Evolutionary conservation across 345 rosid genomes (phyloP), one percentile per base, ranked within the genome.

Genomic region (Hypericum androsaemum): DNA sequence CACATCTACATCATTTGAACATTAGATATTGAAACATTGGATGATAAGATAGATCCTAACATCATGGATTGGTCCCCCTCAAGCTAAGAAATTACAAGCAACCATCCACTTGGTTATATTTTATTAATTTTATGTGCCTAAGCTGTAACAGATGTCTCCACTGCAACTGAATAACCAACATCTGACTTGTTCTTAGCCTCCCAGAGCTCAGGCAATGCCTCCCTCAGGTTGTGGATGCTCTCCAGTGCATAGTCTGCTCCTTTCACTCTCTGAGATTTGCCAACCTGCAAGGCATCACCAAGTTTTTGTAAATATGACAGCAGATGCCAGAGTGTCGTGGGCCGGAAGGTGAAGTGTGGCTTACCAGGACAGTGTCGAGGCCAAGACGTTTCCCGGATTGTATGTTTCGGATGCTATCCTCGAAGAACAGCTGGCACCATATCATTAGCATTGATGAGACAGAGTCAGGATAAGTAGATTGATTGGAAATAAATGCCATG

Each of bases 111-210:
- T 46, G 50, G 50, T 13, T 46, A 12, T 10, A 13, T 46, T n/a
- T 45, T 45, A 28, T 11, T 36, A n/a, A 22, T 22, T 22, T 22
- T 22, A 22, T 22, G 12, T 28, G 42, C 22, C 68, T 77, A 90
- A 47, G 96, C 98, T 47, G 81, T 84, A 42, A 90, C 96, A 41
- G 89, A 63, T 35, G 96, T 79, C 73, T 80, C 95, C 12, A 80
- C 82, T 0, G 84, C 16, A 57, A 80, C 64, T 39, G 86, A 37
- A 56, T 76, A 82, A 0, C 65, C 56, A 16, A 74, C 74, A 58
- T 74, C 84, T 12, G 82, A 67, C 56, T 77, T 82, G 51, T 66
- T 65, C 11, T 78, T 81, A 44, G 65, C 74, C 41, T 61, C 75
- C 96, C 96, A 82, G 39, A 90, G 74, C 61, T 80, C 84, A 6